Conservation (phyloP, 192 early-diverging fungal species). For the Entomortierella parvispora region DNA sequence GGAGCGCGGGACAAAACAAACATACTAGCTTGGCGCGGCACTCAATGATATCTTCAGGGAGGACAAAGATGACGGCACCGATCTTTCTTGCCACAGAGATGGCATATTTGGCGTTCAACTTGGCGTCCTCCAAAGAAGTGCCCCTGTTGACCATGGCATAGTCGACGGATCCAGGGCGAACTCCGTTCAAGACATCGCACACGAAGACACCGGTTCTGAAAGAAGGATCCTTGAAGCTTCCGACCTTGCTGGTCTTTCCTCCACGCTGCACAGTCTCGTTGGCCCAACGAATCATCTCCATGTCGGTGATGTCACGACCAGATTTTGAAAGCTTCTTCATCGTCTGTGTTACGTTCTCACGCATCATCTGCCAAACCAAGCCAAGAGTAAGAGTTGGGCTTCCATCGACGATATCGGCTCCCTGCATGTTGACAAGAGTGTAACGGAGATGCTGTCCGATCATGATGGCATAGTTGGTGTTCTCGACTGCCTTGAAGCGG, state of each 20-base stretch:
- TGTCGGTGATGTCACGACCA: conserved; percentile 89
- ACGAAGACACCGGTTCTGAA: conserved; percentile 87
- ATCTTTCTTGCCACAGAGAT: conserved; percentile 99
- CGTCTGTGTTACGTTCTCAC: conserved; percentile 94
- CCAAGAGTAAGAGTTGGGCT: conserved; percentile 89
- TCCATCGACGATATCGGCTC: conserved; percentile 94
- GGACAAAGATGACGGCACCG: conserved; percentile 97
- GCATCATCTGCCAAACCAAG: conserved; percentile 99
- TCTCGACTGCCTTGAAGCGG: conserved; percentile 98
- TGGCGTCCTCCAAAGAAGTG: conserved; percentile 80
- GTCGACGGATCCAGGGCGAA: conserved; percentile 93
- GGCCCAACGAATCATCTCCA: conserved; percentile 96
- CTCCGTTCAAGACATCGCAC: conserved; percentile 91
- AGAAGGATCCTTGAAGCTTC: conserved; percentile 85
- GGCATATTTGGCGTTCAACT: conserved; percentile 95
- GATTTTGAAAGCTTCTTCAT: conserved; percentile 84
- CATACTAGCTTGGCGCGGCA: conserved; percentile 95
- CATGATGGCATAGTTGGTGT: conserved; percentile 92
- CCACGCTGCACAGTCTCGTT: conserved; percentile 80
- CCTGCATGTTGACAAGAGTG: conserved; percentile 95
- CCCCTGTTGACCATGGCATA: conserved; percentile 85
- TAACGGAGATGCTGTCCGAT: conserved; percentile 89
- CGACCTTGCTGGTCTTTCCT: conserved; percentile 75
- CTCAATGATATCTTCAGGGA: conserved; percentile 99
- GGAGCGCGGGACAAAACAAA: not conserved